Conservation (phyloP, 371 early-diverging fungal species). For the Mortierella sp. region DNA sequence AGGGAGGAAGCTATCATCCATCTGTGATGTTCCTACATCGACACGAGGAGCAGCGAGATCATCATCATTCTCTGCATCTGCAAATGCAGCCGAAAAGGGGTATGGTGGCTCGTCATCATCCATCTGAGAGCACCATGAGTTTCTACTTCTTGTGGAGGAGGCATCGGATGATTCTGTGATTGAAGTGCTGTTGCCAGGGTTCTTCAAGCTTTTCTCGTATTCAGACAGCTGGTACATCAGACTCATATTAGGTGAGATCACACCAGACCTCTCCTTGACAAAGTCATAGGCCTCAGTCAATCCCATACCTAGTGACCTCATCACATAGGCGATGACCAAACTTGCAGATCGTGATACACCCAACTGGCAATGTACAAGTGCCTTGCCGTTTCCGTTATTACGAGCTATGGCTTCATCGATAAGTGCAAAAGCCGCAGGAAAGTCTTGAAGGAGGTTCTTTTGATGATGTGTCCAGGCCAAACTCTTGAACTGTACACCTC, state of each 20-base stretch:
- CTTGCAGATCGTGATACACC: slow-evolving; percentile 94
- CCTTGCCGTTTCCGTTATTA: slow-evolving; percentile 60
- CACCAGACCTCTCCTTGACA: slow-evolving; percentile 81
- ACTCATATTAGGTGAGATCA: slow-evolving; percentile 86
- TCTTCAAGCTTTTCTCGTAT: slow-evolving; percentile 67
- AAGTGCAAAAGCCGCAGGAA: slow-evolving; percentile 75
- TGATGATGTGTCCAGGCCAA: slow-evolving; percentile 86
- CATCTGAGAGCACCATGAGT: slow-evolving; percentile 43
- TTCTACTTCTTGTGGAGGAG: slow-evolving; percentile 6
- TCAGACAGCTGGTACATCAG: slow-evolving; percentile 85
- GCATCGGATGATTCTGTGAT: slow-evolving; percentile 7
- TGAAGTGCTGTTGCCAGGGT: slow-evolving; percentile 4
- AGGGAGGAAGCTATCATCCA: slow-evolving; percentile 1
- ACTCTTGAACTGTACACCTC: slow-evolving; percentile 63
- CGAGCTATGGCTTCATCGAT: slow-evolving; percentile 74
- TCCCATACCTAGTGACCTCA: slow-evolving; percentile 72
- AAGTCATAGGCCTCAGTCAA: slow-evolving; percentile 82
- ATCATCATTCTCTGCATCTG: slow-evolving; percentile 9
- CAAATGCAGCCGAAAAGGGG: slow-evolving; percentile 37
- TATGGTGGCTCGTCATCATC: slow-evolving; percentile 49
- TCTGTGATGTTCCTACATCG: neutral
- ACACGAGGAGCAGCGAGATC: too few relatives aligned
- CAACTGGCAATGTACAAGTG: slow-evolving; percentile 90
- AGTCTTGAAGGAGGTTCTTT: slow-evolving; percentile 70
- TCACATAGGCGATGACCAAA: slow-evolving; percentile 89